Conservation (phyloP, 1,139 yeast species). For the Candida sp. region DNA sequence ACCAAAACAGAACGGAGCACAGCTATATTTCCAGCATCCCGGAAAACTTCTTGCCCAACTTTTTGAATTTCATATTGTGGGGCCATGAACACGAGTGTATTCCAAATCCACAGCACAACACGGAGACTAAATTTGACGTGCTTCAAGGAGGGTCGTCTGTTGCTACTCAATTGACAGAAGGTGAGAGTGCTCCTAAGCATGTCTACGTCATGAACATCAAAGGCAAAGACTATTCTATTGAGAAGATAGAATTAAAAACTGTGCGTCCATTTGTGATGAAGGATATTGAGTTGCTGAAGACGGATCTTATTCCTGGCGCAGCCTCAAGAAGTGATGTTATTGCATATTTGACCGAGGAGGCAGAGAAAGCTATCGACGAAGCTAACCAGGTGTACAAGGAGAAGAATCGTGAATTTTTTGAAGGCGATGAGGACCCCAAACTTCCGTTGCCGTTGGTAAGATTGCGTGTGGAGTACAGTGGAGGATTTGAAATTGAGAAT, state of each 20-base stretch:
- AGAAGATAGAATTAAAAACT: constrained; percentile 68
- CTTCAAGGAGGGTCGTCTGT: constrained; percentile 96
- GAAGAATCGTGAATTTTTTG: constrained; percentile 23
- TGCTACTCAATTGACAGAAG: constrained; percentile 89
- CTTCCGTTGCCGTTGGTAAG: constrained; percentile 80
- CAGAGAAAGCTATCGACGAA: constrained; percentile 65
- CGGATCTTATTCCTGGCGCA: constrained; percentile 64
- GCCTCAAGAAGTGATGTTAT: constrained; percentile 68
- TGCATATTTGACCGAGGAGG: constrained; percentile 61
- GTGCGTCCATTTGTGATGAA: constrained; percentile 86
- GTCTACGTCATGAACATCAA: constrained; percentile 72
- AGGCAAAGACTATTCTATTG: constrained; percentile 62
- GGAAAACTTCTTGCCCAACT: constrained; percentile 80
- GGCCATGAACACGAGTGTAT: constrained; percentile 98
- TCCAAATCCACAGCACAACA: constrained; percentile 69
- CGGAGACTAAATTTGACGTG: constrained; percentile 73
- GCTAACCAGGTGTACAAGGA: constrained; percentile 59
- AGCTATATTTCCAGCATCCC: constrained; percentile 85
- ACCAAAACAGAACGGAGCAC: constrained; percentile 86
- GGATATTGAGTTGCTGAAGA: constrained; percentile 58
- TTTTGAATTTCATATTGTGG: constrained; percentile 87
- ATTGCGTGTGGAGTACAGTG: constrained; percentile 85
- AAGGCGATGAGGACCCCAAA: constrained; percentile 17
- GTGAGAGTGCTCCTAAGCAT: constrained; percentile 78
- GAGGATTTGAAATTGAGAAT: constrained; percentile 91